Percentiles rank a stretch among this genome's conserved stretches.
phyloP scores from a whole-genome alignment of 768 basidiomycete genomes.

The Exsudoporus frostii region DNA sequence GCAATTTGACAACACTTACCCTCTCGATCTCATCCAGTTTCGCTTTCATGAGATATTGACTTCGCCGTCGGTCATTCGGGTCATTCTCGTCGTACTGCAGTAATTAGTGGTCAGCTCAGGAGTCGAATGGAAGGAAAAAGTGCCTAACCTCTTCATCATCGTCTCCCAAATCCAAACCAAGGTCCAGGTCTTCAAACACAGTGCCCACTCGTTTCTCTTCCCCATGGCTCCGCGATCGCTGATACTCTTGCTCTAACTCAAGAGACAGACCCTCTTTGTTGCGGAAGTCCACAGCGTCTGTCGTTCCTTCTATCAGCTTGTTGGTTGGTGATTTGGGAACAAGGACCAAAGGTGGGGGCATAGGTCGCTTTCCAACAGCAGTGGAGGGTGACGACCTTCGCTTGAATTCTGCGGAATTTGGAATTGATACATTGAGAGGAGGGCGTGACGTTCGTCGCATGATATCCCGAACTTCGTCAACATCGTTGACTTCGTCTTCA shows the following conservation, averaged over 20 bases:
- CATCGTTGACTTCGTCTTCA: slow-evolving; percentile 33
- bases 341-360: slow-evolving; percentile 60
- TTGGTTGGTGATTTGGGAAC: slow-evolving; percentile 33
- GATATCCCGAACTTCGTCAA: slow-evolving; percentile 35
- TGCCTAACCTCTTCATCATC: slow-evolving; percentile 42
- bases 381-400: slow-evolving; percentile 37
- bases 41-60: slow-evolving; percentile 71
- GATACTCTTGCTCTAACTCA: slow-evolving; percentile 30
- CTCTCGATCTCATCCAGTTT: slow-evolving; percentile 79
- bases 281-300: slow-evolving; percentile 8
- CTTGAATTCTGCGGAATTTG: slow-evolving; percentile 38
- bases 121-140: background rate
- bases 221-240: slow-evolving; percentile 30
- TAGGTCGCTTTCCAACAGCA: slow-evolving; percentile 36
- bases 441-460: slow-evolving; percentile 40
- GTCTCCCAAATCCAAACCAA: slow-evolving; percentile 41
- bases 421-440: slow-evolving; percentile 34
- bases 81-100: slow-evolving; percentile 65
- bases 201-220: slow-evolving; percentile 47
- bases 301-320: slow-evolving; percentile 28
- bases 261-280: slow-evolving; percentile 19
- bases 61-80: slow-evolving; percentile 69
- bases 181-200: slow-evolving; percentile 45
- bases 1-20: slow-evolving; percentile 35
- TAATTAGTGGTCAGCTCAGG: slow-evolving; percentile 14